Evolutionary conservation across 352 stramenopile genomes (phyloP).

Genomic region (Phytophthora constricta): DNA sequence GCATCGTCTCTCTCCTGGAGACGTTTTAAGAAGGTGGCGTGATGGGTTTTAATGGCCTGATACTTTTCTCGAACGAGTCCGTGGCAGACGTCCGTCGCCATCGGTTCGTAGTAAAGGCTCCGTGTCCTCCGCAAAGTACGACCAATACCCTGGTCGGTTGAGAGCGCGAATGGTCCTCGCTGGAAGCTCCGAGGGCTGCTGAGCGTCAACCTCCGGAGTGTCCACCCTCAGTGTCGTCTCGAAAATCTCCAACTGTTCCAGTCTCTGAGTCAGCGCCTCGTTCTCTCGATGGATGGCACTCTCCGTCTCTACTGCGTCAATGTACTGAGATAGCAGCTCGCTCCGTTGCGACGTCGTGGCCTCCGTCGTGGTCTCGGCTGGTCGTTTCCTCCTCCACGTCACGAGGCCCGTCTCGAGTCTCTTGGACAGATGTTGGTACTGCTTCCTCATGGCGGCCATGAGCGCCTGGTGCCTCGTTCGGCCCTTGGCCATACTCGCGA

Average conservation of each 20-base stretch:
- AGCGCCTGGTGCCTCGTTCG: conserved; percentile 35
- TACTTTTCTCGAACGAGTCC: conserved; percentile 35
- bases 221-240: conserved; percentile 38
- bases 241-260: conserved; percentile 46
- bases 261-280: conserved; percentile 27
- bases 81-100: conserved; percentile 29
- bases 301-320: conserved; percentile 33
- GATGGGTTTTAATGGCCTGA: conserved; percentile 32
- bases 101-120: conserved; percentile 55
- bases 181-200: conserved; percentile 12
- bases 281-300: conserved; percentile 42
- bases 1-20: conserved; percentile 18
- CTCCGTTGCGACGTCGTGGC: neutral
- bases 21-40: conserved; percentile 29
- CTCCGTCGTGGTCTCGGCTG: conserved; percentile 1
- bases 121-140: conserved; percentile 47
- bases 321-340: conserved; percentile 26
- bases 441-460: conserved; percentile 34
- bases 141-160: conserved; percentile 38
- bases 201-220: conserved; percentile 19
- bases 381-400: conserved; percentile 6
- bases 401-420: conserved; percentile 31
- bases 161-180: conserved; percentile 13
- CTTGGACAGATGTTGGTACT: conserved; percentile 30
- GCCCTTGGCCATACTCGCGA: conserved; percentile 37